A percentile compares a stretch with the other conserved stretches of the same genome.
Conservation (phyloP, 768 basidiomycete genomes). For the Pleurotus pulmonarius region DNA sequence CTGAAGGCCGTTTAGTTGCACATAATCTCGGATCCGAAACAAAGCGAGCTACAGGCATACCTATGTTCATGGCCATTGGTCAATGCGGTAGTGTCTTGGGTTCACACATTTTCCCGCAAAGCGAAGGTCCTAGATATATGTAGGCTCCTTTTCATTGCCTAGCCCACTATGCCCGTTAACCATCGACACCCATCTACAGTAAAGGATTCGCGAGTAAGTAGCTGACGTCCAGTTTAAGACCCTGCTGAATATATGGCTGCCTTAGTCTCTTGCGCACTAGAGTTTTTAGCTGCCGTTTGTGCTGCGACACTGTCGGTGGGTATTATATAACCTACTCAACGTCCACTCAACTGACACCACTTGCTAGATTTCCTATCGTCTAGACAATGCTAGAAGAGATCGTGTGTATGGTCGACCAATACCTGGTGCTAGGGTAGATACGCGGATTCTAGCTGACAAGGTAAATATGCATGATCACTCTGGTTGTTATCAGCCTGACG, state of each 20-base stretch:
- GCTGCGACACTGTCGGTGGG: slow-evolving; percentile 50
- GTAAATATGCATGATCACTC: slow-evolving; percentile 27
- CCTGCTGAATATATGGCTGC: neutral
- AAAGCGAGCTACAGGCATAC: slow-evolving; percentile 72
- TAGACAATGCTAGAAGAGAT: slow-evolving; percentile 58
- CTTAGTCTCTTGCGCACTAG: slow-evolving; percentile 43
- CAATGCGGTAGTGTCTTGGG: slow-evolving; percentile 74
- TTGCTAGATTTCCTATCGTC: slow-evolving; percentile 55
- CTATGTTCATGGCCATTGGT: slow-evolving; percentile 77
- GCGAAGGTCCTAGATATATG: slow-evolving; percentile 65
- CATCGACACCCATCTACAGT: slow-evolving; percentile 22
- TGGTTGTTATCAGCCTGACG: neutral
- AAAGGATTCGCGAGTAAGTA: slow-evolving; percentile 54
- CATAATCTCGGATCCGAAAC: slow-evolving; percentile 79
- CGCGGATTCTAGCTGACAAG: slow-evolving; percentile 61
- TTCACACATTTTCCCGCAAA: slow-evolving; percentile 64
- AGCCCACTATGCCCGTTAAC: neutral
- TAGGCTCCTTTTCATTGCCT: slow-evolving; percentile 21
- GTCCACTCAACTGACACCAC: neutral
- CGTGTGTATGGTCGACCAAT: slow-evolving; percentile 46
- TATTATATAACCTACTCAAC: neutral
- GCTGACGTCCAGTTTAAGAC: slow-evolving; percentile 5
- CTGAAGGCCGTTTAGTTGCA: slow-evolving; percentile 37
- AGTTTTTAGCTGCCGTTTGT: slow-evolving; percentile 51
- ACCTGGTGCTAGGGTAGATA: slow-evolving; percentile 50